A percentile compares a stretch with the other conserved stretches of the same genome.
These are phyloP conservation scores for Leishmania gerbilli DNA, from an alignment of 208 protist genomes.

Conservation along the genomic window DNA sequence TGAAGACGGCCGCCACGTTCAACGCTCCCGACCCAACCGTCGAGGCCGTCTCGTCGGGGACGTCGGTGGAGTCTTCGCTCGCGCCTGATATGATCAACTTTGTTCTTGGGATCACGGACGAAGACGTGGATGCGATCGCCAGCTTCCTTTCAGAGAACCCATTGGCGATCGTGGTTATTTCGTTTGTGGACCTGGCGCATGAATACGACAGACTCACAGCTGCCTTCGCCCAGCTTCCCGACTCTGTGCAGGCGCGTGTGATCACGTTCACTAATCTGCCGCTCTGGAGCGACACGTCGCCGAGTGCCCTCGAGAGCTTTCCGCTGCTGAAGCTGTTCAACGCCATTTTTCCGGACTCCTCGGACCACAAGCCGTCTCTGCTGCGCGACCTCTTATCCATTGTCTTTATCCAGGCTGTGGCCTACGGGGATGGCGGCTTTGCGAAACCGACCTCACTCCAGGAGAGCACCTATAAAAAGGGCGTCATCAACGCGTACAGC, in stretches of 20 bases:
- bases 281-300: slow-evolving; percentile 39
- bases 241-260: slow-evolving; percentile 26
- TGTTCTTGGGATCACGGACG: slow-evolving; percentile 13
- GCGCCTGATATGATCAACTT: background rate
- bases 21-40: background rate
- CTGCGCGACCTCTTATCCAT: background rate
- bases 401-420: slow-evolving; percentile 4
- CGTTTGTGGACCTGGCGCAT: slow-evolving; percentile 33
- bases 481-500: background rate
- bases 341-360: background rate
- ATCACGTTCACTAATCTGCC: slow-evolving; percentile 48
- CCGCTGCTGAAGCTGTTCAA: slow-evolving; percentile 27
- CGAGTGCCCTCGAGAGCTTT: background rate
- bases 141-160: slow-evolving; percentile 21
- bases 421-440: background rate
- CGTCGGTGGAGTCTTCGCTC: background rate
- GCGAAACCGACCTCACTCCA: background rate
- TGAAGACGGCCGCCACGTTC: background rate
- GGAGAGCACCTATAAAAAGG: background rate
- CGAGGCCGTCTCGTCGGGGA: background rate
- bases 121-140: slow-evolving; percentile 17
- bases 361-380: background rate
- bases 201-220: slow-evolving; percentile 23
- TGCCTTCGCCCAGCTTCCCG: slow-evolving; percentile 12
- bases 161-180: slow-evolving; percentile 26